Percentiles rank a stretch among this genome's conserved stretches.
Evolutionary conservation across 1,284 basidiomycete species (phyloP).

Genomic region (Ceratobasidium sp.): DNA sequence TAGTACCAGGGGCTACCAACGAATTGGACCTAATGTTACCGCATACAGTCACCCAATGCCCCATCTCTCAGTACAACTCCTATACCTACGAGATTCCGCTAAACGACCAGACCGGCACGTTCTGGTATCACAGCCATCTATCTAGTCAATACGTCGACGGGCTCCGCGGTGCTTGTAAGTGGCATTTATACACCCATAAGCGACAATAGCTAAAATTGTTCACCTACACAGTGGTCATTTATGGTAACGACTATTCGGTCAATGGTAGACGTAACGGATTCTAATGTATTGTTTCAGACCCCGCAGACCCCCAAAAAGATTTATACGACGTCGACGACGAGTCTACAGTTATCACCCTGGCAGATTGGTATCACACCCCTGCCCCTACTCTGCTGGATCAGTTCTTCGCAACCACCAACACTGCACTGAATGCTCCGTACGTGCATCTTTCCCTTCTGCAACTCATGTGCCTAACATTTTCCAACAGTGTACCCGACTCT

Average conservation of each 20-base stretch:
- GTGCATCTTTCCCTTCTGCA: too few species aligned
- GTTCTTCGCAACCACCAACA: constrained; percentile 32
- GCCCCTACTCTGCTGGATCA: constrained; percentile 21
- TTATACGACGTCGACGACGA: constrained; percentile 42
- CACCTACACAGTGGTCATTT: constrained; percentile 28
- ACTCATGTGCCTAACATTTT: too few species aligned
- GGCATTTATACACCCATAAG: too few species aligned
- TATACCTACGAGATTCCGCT: constrained; percentile 44
- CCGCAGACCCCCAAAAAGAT: constrained; percentile 28
- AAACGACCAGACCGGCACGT: constrained; percentile 37
- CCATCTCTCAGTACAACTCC: constrained; percentile 30
- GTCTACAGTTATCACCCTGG: constrained; percentile 23
- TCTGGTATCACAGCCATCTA: constrained; percentile 43
- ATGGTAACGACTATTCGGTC: constrained; percentile 3
- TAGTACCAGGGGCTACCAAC: too few species aligned
- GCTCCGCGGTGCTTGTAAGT: constrained; percentile 37
- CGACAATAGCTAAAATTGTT: too few species aligned
- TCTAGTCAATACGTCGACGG: constrained; percentile 44
- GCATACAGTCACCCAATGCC: constrained; percentile 43
- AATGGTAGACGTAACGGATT: not conserved
- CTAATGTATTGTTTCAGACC: constrained; percentile 7
- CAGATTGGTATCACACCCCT: constrained; percentile 39
- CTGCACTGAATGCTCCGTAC: constrained; percentile 26
- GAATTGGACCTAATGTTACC: too few species aligned
- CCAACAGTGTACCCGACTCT: constrained; percentile 14